phyloP scores from a whole-genome alignment of 139 green algal species.

The Chlamydomonas sp. region DNA sequence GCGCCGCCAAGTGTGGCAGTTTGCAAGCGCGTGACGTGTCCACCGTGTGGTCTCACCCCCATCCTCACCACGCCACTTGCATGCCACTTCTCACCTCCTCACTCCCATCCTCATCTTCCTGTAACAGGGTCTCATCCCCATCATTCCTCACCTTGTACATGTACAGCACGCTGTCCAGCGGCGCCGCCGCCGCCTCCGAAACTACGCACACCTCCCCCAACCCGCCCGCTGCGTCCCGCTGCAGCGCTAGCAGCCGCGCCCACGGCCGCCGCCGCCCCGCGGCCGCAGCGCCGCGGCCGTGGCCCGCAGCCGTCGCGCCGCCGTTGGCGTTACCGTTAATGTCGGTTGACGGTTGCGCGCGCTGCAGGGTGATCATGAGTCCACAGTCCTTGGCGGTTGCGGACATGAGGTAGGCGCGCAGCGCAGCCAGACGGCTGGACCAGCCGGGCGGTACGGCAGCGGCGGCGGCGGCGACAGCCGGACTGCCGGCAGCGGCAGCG shows the following conservation, averaged over 20 bases:
- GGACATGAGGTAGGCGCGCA: conserved; percentile 77
- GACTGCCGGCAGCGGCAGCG: not conserved
- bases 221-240: not conserved
- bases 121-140: not conserved
- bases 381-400: conserved; percentile 89
- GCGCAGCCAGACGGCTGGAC: conserved; percentile 28
- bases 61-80: not conserved
- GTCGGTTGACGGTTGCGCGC: not conserved
- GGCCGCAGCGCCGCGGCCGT: conserved; percentile 21
- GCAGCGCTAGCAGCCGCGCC: not conserved
- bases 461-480: too few species aligned
- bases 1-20: too few species aligned
- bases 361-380: conserved; percentile 80
- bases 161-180: too few species aligned
- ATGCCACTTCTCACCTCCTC: not conserved
- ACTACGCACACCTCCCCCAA: not conserved
- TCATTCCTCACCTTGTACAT: too few species aligned
- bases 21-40: too few species aligned
- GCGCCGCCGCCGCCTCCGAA: not conserved
- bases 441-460: not conserved
- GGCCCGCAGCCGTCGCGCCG: not conserved
- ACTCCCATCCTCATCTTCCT: not conserved
- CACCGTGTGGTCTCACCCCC: not conserved
- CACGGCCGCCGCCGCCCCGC: not conserved
- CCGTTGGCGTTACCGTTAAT: not conserved